Percentiles rank a stretch among this genome's conserved stretches.
phyloP scores from a whole-genome alignment of 192 early-diverging fungal species.

The Backusella tarrabulga region DNA sequence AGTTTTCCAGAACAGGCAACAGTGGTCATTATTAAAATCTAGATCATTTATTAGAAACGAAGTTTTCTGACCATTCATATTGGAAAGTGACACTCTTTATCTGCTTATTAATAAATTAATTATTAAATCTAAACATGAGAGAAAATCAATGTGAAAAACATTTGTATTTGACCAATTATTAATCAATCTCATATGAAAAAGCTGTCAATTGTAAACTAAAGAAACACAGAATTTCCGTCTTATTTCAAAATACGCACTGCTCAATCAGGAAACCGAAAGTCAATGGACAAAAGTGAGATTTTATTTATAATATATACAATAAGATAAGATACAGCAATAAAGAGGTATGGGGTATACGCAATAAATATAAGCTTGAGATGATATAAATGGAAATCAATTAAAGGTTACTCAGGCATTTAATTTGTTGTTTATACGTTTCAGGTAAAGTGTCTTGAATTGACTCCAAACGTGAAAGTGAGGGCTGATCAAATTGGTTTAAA shows the following conservation, averaged over 20 bases:
- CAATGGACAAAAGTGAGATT: not conserved
- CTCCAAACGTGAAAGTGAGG: not conserved
- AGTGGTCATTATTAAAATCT: not conserved
- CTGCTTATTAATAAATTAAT: not conserved
- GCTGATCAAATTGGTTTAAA: not conserved
- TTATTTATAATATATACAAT: not conserved
- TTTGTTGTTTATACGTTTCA: not conserved
- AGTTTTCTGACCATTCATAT: too few species aligned
- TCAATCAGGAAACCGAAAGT: not conserved
- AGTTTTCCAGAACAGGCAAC: not conserved
- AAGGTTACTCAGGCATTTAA: not conserved
- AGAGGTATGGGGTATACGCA: not conserved
- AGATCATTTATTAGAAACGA: not conserved
- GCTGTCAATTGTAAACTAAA: not conserved
- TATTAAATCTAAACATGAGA: not conserved
- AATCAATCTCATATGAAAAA: not conserved
- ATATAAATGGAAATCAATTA: not conserved
- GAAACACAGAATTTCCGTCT: not conserved
- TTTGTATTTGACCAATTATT: not conserved
- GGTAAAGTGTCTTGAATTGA: not conserved
- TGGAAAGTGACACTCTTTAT: not conserved
- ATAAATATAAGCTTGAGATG: not conserved
- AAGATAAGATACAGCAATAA: not conserved
- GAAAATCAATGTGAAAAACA: too few species aligned
- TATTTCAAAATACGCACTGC: not conserved